These are phyloP conservation scores for Clarireedia monteithiana DNA, from an alignment of 2,329 filamentous ascomycete species.

Conservation along the genomic window DNA sequence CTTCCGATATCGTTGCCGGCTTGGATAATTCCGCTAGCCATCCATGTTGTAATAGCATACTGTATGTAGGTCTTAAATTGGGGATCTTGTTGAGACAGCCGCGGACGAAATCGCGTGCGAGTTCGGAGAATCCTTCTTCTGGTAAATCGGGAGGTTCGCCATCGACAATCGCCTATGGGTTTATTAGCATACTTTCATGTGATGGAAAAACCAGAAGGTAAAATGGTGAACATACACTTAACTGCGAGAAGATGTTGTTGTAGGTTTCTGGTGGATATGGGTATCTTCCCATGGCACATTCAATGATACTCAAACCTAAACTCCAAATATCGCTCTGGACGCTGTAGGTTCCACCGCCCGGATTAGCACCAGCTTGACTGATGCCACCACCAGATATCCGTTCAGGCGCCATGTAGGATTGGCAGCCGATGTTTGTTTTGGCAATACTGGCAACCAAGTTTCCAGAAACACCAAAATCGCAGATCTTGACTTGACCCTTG, in stretches of 20 bases:
- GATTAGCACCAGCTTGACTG: slow-evolving; percentile 59
- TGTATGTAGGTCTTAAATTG: slow-evolving; percentile 86
- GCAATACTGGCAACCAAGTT: slow-evolving; percentile 96
- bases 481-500: slow-evolving; percentile 90
- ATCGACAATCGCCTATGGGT: slow-evolving; percentile 81
- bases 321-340: slow-evolving; percentile 99
- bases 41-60: slow-evolving; percentile 78
- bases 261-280: slow-evolving; percentile 97
- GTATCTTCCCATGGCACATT: slow-evolving; percentile 90
- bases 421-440: slow-evolving; percentile 97
- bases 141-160: slow-evolving; percentile 91
- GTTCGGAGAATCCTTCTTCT: slow-evolving; percentile 65
- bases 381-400: slow-evolving; percentile 83
- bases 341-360: slow-evolving; percentile 79
- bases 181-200: slow-evolving; percentile 5
- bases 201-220: neutral
- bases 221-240: slow-evolving; percentile 54
- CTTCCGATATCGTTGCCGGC: slow-evolving; percentile 66
- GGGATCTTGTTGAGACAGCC: slow-evolving; percentile 90
- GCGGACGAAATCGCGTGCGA: slow-evolving; percentile 78
- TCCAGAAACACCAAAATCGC: slow-evolving; percentile 94
- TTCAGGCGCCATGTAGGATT: slow-evolving; percentile 98
- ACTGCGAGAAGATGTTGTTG: slow-evolving; percentile 95
- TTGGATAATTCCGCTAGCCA: slow-evolving; percentile 76
- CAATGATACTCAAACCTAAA: slow-evolving; percentile 86